phyloP scores from a whole-genome alignment of 1,139 yeast genomes.

The Yamadazyma sp. region DNA sequence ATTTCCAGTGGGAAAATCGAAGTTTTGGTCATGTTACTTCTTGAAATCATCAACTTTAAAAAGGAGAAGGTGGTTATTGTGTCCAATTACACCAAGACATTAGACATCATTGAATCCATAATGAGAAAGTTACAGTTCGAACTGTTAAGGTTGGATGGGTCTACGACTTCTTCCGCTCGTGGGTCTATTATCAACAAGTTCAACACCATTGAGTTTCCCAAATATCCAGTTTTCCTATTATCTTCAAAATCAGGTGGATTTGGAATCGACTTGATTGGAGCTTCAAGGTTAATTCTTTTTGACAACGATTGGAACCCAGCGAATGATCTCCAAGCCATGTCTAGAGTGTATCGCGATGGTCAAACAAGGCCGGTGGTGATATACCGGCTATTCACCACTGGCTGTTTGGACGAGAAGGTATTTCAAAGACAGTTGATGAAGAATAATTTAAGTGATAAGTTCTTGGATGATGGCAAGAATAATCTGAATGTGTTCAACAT shows the following conservation, averaged over 20 bases:
- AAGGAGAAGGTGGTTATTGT: conserved; percentile 81
- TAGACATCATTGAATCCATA: conserved; percentile 69
- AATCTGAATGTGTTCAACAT: conserved; percentile 52
- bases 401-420: conserved; percentile 92
- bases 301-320: conserved; percentile 98
- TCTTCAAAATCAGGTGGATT: conserved; percentile 95
- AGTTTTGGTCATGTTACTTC: conserved; percentile 52
- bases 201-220: conserved; percentile 47
- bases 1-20: conserved; percentile 57
- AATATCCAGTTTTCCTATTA: conserved; percentile 65
- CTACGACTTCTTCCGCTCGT: conserved; percentile 67
- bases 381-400: conserved; percentile 81
- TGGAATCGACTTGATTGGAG: conserved; percentile 89
- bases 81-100: conserved; percentile 85
- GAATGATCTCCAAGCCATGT: conserved; percentile 92
- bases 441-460: conserved; percentile 72
- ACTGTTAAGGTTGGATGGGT: conserved; percentile 77
- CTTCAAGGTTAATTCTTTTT: conserved; percentile 76
- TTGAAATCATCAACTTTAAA: conserved; percentile 36
- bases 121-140: conserved; percentile 51
- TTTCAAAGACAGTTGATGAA: conserved; percentile 92
- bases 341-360: conserved; percentile 92
- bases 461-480: conserved; percentile 55
- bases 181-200: conserved; percentile 67
- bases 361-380: conserved; percentile 77